Percentiles rank a stretch among this genome's conserved stretches.
Conservation (phyloP, 2,329 filamentous ascomycete genomes). For the Bipolaris sorokiniana region DNA sequence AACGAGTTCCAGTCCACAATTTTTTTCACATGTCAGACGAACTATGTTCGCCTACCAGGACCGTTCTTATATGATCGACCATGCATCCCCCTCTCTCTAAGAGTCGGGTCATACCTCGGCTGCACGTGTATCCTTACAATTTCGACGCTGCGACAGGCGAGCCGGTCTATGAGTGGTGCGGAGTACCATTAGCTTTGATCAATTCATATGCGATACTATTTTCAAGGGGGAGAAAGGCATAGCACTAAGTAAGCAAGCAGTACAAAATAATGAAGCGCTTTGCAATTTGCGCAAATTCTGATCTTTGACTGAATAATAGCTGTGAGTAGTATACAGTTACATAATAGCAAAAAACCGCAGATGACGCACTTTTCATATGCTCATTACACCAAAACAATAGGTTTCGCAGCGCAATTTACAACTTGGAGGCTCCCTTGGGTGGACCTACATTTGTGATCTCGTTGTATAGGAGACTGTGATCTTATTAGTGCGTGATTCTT, state of each 20-base stretch:
- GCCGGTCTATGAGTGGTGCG: slow-evolving; percentile 11
- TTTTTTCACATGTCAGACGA: too few relatives aligned
- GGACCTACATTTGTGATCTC: slow-evolving; percentile 79
- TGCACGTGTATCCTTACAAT: slow-evolving; percentile 11
- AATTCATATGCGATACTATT: slow-evolving; percentile 13
- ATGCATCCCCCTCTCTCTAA: not conserved
- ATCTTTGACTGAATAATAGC: not conserved
- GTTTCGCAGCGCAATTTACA: slow-evolving; percentile 32
- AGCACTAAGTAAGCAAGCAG: not conserved
- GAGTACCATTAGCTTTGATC: slow-evolving; percentile 14
- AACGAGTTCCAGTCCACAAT: too few relatives aligned
- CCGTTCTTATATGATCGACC: not conserved
- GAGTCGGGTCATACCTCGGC: slow-evolving; percentile 13
- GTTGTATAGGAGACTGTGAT: slow-evolving; percentile 77
- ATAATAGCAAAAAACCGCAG: not conserved
- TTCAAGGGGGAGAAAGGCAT: not conserved
- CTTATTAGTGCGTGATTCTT: slow-evolving; percentile 21
- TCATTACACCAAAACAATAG: not conserved
- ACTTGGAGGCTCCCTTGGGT: slow-evolving; percentile 61
- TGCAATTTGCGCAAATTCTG: slow-evolving; percentile 10
- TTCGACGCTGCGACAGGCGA: slow-evolving; percentile 23
- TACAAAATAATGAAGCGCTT: not conserved
- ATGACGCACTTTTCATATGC: not conserved
- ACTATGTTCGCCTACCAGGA: too few relatives aligned
- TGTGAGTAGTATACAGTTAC: slow-evolving; percentile 23